phyloP scores from a whole-genome alignment of 768 basidiomycete genomes.

The Candolleomyces aberdarensis region DNA sequence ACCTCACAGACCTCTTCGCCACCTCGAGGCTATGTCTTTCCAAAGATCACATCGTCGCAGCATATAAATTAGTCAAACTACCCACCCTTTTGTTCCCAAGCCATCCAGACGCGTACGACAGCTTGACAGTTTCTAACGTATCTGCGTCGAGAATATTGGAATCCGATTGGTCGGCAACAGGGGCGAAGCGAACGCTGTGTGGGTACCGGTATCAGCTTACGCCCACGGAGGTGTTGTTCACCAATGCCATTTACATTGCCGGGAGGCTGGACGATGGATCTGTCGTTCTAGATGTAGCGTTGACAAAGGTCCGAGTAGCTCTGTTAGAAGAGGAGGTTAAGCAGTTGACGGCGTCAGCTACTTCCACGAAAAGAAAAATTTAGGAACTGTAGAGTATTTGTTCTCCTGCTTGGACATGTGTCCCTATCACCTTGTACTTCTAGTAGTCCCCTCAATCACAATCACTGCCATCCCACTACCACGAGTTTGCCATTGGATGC shows the following conservation, averaged over 20 bases:
- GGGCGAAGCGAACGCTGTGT: constrained; percentile 32
- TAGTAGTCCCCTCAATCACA: too few species aligned
- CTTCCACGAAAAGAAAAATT: too few species aligned
- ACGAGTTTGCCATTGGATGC: too few species aligned
- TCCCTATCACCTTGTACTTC: too few species aligned
- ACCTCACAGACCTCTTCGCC: constrained; percentile 21
- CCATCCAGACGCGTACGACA: constrained; percentile 32
- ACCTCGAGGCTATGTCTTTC: constrained; percentile 18
- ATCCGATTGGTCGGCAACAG: constrained; percentile 33
- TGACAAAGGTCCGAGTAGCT: constrained; percentile 27
- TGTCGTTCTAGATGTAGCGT: constrained; percentile 36
- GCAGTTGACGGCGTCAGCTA: not conserved
- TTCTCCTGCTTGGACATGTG: too few species aligned
- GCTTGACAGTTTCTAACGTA: constrained; percentile 36
- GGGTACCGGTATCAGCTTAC: constrained; percentile 38
- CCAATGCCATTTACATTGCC: constrained; percentile 36
- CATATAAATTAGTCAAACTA: constrained; percentile 22
- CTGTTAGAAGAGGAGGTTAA: constrained; percentile 28
- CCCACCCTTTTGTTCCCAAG: constrained; percentile 28
- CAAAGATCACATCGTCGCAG: constrained; percentile 26
- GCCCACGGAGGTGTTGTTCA: constrained; percentile 29
- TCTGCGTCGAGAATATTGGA: constrained; percentile 39
- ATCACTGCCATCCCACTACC: too few species aligned
- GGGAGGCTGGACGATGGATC: constrained; percentile 36
- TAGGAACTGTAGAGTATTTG: too few species aligned